A percentile compares a stretch with the other conserved stretches of the same genome.
These are phyloP conservation scores for Hymenoscyphus occultus DNA, from an alignment of 2,329 filamentous ascomycete genomes.

Conservation along the genomic window DNA sequence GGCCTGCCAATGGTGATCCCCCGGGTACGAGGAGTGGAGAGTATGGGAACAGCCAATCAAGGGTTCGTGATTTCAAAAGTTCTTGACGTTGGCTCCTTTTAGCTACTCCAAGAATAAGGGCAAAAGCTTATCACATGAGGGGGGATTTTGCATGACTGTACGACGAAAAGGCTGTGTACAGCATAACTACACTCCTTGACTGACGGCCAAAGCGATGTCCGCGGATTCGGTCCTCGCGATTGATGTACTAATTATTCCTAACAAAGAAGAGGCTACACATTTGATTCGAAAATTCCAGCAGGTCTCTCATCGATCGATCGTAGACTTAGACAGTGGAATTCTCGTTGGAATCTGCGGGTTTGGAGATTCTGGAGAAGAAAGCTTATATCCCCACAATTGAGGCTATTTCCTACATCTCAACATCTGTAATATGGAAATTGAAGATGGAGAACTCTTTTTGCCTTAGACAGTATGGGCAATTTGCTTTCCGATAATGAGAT, in stretches of 20 bases:
- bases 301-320: constrained; percentile 38
- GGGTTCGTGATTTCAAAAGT: constrained; percentile 9
- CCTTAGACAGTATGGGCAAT: too few relatives aligned
- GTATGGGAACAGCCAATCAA: constrained; percentile 34
- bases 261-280: constrained; percentile 17
- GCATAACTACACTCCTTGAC: constrained; percentile 34
- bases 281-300: constrained; percentile 37
- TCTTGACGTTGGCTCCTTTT: background rate
- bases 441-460: too few relatives aligned
- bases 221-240: constrained; percentile 41
- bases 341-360: constrained; percentile 13
- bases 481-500: too few relatives aligned
- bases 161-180: constrained; percentile 32
- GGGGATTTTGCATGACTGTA: constrained; percentile 41
- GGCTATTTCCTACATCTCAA: constrained; percentile 6
- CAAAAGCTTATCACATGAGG: constrained; percentile 39
- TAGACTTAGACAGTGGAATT: constrained; percentile 38
- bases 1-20: constrained; percentile 38
- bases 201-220: constrained; percentile 37
- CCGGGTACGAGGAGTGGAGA: constrained; percentile 32
- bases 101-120: constrained; percentile 5
- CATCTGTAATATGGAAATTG: background rate
- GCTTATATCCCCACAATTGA: constrained; percentile 8
- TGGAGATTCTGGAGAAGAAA: constrained; percentile 18
- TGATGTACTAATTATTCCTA: constrained; percentile 42